phyloP scores from a whole-genome alignment of 495 filamentous ascomycete genomes.

The Aspergillus biplanus region DNA sequence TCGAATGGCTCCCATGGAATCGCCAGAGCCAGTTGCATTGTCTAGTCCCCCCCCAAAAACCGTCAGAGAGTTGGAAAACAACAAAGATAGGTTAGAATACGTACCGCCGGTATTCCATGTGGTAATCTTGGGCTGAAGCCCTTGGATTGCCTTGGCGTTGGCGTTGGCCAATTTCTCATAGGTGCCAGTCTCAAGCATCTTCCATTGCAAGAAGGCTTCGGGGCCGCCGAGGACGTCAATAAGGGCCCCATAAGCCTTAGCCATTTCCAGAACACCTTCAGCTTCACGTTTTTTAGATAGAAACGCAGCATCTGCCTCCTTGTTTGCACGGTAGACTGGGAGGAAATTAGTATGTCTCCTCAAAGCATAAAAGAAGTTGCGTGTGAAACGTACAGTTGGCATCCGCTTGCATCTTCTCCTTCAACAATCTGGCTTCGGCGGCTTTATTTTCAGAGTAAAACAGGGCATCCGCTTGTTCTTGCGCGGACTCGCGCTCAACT shows the following conservation, averaged over 20 bases:
- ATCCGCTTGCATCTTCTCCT: constrained; percentile 58
- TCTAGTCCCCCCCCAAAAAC: constrained; percentile 16
- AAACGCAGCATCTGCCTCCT: constrained; percentile 65
- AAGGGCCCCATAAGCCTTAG: constrained; percentile 72
- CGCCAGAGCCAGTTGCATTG: constrained; percentile 35
- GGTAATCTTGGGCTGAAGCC: constrained; percentile 83
- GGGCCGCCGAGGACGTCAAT: constrained; percentile 74
- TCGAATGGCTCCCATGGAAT: constrained; percentile 53
- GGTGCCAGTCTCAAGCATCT: constrained; percentile 54
- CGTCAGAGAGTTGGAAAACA: constrained; percentile 24
- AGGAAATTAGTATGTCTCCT: constrained; percentile 2
- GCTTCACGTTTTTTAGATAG: constrained; percentile 70
- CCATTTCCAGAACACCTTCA: constrained; percentile 73
- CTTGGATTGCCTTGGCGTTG: constrained; percentile 67
- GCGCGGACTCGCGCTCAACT: constrained; percentile 69
- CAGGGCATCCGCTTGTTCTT: constrained; percentile 72
- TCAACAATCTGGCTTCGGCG: constrained; percentile 64
- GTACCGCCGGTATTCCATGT: constrained; percentile 76
- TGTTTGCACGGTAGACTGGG: constrained; percentile 42
- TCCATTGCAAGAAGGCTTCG: constrained; percentile 71
- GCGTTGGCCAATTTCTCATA: constrained; percentile 45
- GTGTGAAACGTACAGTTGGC: constrained; percentile 41
- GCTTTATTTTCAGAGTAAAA: constrained; percentile 48
- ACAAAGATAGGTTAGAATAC: constrained; percentile 5
- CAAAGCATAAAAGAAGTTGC: neutral